These are phyloP conservation scores for Linderniella brevidens DNA, from an alignment of 257 asterid species.

Conservation along the genomic window DNA sequence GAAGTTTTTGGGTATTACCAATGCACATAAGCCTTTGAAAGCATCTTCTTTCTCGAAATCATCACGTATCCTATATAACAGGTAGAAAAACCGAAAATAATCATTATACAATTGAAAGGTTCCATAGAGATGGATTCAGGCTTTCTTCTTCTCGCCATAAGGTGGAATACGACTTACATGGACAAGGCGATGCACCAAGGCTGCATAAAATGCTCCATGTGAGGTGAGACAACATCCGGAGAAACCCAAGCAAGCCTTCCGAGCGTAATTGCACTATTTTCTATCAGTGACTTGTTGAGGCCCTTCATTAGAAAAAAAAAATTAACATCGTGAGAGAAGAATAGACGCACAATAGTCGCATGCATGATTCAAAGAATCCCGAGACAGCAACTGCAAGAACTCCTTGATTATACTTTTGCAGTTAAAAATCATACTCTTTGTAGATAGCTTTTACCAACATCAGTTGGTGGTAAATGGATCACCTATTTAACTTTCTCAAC, in stretches of 20 bases:
- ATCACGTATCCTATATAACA: constrained; percentile 84
- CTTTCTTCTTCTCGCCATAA: not conserved
- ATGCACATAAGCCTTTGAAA: constrained; percentile 84
- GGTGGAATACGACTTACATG: constrained; percentile 23
- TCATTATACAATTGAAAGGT: not conserved
- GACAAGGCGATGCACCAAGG: constrained; percentile 60
- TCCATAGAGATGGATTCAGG: too few species aligned
- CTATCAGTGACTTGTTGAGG: constrained; percentile 56
- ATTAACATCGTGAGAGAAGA: constrained; percentile 3
- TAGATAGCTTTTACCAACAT: too few species aligned
- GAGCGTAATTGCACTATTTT: constrained; percentile 72
- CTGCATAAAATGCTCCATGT: constrained; percentile 76
- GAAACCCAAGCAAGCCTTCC: constrained; percentile 78
- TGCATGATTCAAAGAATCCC: not conserved
- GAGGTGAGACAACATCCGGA: constrained; percentile 70
- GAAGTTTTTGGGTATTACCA: too few species aligned
- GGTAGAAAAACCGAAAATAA: not conserved
- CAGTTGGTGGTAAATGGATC: too few species aligned
- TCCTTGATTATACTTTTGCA: too few species aligned
- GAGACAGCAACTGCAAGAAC: too few species aligned
- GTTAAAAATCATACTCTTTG: too few species aligned
- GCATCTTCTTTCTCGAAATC: constrained; percentile 97
- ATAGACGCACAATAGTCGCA: not conserved
- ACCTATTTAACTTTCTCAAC: too few species aligned
- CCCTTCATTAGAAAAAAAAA: constrained; percentile 29